phyloP scores from a whole-genome alignment of 306 rosid genomes.

The Mimosa bimucronata region DNA sequence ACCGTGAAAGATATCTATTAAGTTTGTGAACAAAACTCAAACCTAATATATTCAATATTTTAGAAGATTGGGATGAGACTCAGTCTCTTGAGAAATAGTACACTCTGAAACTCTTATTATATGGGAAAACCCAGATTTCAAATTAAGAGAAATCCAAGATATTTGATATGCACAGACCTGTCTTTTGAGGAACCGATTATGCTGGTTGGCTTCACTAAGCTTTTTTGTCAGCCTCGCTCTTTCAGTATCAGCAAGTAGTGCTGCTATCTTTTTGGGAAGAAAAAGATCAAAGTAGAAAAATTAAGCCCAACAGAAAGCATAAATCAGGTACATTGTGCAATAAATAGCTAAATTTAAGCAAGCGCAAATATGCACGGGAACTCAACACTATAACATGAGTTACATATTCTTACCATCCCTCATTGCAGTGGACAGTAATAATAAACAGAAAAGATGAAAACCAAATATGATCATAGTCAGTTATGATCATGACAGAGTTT shows the following conservation, averaged over 20 bases:
- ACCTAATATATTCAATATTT: constrained; percentile 11
- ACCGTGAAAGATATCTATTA: not conserved
- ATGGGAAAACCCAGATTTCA: constrained; percentile 23
- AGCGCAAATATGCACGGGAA: not conserved
- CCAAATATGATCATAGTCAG: not conserved
- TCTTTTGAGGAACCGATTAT: constrained; percentile 86
- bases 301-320: constrained; percentile 20
- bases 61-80: constrained; percentile 27
- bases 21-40: constrained; percentile 8
- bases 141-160: constrained; percentile 28
- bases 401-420: not conserved
- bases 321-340: constrained; percentile 31
- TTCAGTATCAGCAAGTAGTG: constrained; percentile 73
- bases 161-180: constrained; percentile 60
- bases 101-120: not conserved
- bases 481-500: not conserved
- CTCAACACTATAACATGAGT: not conserved
- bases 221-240: constrained; percentile 68
- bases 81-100: not conserved
- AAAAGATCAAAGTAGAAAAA: not conserved
- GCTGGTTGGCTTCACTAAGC: constrained; percentile 95
- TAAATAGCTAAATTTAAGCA: not conserved
- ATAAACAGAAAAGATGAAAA: not conserved
- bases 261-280: constrained; percentile 52
- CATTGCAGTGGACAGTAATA: not conserved